phyloP scores from a whole-genome alignment of 2,329 filamentous ascomycete species.

The Fusarium equiseti region DNA sequence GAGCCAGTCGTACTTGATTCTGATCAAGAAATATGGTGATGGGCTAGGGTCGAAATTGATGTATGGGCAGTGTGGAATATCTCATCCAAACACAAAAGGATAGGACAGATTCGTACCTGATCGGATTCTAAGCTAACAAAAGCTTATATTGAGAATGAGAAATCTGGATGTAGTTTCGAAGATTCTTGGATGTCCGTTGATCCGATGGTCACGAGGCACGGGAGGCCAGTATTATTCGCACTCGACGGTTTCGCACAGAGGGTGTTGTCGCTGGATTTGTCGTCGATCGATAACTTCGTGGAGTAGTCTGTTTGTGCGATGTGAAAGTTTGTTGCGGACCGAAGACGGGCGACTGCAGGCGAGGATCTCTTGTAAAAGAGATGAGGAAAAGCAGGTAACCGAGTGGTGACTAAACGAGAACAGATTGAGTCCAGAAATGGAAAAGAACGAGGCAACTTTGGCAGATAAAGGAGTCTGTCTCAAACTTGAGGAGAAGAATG shows the following conservation, averaged over 20 bases:
- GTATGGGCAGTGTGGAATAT: not conserved
- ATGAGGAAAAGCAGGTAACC: conserved; percentile 33
- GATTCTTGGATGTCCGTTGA: not conserved
- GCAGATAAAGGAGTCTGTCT: conserved; percentile 44
- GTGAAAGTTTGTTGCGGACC: conserved; percentile 46
- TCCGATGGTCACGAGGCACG: conserved; percentile 19
- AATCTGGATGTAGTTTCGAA: conserved; percentile 21
- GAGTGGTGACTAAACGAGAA: conserved; percentile 23
- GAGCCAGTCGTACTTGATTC: not conserved
- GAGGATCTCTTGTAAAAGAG: conserved; percentile 30
- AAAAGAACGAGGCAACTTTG: conserved; percentile 39
- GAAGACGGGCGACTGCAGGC: conserved; percentile 43
- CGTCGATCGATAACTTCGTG: conserved; percentile 28
- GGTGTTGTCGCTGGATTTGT: conserved; percentile 16
- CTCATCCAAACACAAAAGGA: not conserved
- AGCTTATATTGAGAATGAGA: conserved; percentile 3
- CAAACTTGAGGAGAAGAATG: conserved; percentile 40
- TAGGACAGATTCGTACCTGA: conserved; percentile 36
- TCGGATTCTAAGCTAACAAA: conserved; percentile 9
- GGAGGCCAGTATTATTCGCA: conserved; percentile 20
- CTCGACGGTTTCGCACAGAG: conserved; percentile 16
- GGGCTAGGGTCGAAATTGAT: not conserved
- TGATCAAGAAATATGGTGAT: not conserved
- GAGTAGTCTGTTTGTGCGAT: conserved; percentile 33
- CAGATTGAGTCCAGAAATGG: conserved; percentile 35